Evolutionary conservation across 2,329 filamentous ascomycete species (phyloP).

Genomic region (Beauveria varroae): DNA sequence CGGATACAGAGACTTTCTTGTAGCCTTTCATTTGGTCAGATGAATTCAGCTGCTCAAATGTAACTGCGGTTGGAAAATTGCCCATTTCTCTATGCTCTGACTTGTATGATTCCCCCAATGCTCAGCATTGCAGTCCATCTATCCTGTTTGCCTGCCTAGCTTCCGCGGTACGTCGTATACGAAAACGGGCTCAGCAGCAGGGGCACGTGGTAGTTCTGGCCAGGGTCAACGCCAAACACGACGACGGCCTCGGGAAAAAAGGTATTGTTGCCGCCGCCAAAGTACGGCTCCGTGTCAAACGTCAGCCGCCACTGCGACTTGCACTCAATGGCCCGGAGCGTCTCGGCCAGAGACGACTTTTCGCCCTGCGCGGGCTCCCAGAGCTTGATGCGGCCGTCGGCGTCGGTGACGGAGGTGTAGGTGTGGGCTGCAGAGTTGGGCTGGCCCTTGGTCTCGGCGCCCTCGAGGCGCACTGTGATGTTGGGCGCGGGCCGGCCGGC

Average conservation of each 20-base stretch:
- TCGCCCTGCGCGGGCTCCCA: constrained; percentile 50
- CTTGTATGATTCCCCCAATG: too few relatives aligned
- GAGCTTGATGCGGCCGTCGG: constrained; percentile 63
- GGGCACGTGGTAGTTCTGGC: constrained; percentile 73
- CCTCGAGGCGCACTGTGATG: constrained; percentile 60
- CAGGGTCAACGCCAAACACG: constrained; percentile 43
- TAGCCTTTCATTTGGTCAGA: too few relatives aligned
- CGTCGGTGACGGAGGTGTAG: constrained; percentile 48
- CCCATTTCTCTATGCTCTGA: too few relatives aligned
- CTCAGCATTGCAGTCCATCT: too few relatives aligned
- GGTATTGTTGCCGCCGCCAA: constrained; percentile 48
- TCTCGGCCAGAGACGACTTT: constrained; percentile 45
- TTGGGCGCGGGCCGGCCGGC: constrained; percentile 59
- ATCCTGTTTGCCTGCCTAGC: constrained; percentile 33
- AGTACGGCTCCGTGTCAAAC: constrained; percentile 69
- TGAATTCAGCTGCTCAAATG: too few relatives aligned
- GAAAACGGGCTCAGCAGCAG: constrained; percentile 70
- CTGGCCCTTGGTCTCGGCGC: constrained; percentile 24
- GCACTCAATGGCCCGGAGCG: constrained; percentile 36
- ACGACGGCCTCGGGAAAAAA: constrained; percentile 57
- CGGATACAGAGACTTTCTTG: too few relatives aligned
- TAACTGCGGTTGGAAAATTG: too few relatives aligned
- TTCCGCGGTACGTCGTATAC: constrained; percentile 79
- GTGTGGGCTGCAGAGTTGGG: not conserved
- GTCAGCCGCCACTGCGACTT: constrained; percentile 57